Evolutionary conservation across 78 protist genomes (phyloP).

Genomic region (Dictyostelium firmibasis): DNA sequence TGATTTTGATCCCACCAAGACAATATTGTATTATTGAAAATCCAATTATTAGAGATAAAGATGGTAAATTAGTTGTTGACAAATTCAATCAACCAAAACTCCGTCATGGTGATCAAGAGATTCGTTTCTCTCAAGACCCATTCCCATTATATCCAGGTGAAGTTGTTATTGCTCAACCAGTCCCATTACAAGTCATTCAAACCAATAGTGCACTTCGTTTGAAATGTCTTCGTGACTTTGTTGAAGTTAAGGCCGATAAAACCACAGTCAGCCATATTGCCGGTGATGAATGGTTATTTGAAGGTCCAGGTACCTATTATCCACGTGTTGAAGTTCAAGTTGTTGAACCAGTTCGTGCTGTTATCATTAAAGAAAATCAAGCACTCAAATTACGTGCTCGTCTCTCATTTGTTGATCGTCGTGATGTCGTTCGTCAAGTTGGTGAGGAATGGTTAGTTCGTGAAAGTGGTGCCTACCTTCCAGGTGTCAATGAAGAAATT

Average conservation of each 20-base stretch:
- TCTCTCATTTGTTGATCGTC: conserved; percentile 58
- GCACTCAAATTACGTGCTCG: conserved; percentile 92
- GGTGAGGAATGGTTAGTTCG: conserved; percentile 91
- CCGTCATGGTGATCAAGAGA: conserved; percentile 88
- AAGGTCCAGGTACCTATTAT: conserved; percentile 91
- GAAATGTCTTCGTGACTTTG: conserved; percentile 87
- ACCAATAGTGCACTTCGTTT: conserved; percentile 88
- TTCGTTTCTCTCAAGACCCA: conserved; percentile 88
- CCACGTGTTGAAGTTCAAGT: conserved; percentile 85
- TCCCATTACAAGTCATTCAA: conserved; percentile 69
- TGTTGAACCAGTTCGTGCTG: conserved; percentile 67
- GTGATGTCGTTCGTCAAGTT: conserved; percentile 56
- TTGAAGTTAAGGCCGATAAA: conserved; percentile 51
- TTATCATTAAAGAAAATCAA: conserved; percentile 80
- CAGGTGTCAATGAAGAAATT: conserved; percentile 87
- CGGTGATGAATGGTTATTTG: conserved; percentile 92
- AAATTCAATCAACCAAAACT: conserved; percentile 84
- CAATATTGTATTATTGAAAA: conserved; percentile 88
- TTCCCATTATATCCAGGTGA: conserved; percentile 96
- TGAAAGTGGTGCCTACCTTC: conserved; percentile 86
- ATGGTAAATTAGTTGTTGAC: conserved; percentile 39
- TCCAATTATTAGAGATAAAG: conserved; percentile 76
- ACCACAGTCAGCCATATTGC: conserved; percentile 36
- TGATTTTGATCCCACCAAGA: conserved; percentile 90
- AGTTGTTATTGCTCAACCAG: conserved; percentile 64